phyloP scores from a whole-genome alignment of 768 basidiomycete species.

The Russula sp. region DNA sequence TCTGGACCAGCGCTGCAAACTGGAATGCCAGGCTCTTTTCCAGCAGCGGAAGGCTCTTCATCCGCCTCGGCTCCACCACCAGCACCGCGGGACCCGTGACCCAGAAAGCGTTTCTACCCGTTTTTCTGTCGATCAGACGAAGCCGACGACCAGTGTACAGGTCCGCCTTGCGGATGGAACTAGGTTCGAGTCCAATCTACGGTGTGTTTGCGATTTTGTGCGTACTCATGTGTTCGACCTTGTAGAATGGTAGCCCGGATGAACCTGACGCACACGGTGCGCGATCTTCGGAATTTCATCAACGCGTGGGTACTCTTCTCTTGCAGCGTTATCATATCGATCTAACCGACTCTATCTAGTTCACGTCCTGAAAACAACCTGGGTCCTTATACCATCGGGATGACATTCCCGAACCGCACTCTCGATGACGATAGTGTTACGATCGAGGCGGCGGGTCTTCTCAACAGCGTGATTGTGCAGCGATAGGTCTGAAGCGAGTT shows the following conservation, averaged over 20 bases:
- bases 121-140: constrained; percentile 77
- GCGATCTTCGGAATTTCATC: too few relatives aligned
- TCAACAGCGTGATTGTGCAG: too few relatives aligned
- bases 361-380: constrained; percentile 20
- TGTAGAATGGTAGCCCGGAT: too few relatives aligned
- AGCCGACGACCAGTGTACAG: constrained; percentile 86
- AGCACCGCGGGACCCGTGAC: constrained; percentile 24
- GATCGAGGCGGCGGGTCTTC: too few relatives aligned
- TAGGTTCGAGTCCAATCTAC: constrained; percentile 47
- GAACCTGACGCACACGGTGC: too few relatives aligned
- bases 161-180: constrained; percentile 88
- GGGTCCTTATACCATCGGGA: constrained; percentile 22
- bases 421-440: constrained; percentile 19
- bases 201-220: not conserved
- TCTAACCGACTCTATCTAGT: not conserved
- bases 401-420: constrained; percentile 24
- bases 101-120: constrained; percentile 40
- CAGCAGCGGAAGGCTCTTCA: too few relatives aligned
- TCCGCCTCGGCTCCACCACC: too few relatives aligned
- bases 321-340: not conserved
- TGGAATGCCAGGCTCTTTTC: too few relatives aligned
- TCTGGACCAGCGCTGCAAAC: too few relatives aligned
- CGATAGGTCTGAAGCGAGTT: constrained; percentile 7
- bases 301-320: constrained; percentile 62
- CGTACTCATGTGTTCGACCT: not conserved